Conservation (phyloP, 2,329 filamentous ascomycete genomes). For the Stenocarpella maydis region DNA sequence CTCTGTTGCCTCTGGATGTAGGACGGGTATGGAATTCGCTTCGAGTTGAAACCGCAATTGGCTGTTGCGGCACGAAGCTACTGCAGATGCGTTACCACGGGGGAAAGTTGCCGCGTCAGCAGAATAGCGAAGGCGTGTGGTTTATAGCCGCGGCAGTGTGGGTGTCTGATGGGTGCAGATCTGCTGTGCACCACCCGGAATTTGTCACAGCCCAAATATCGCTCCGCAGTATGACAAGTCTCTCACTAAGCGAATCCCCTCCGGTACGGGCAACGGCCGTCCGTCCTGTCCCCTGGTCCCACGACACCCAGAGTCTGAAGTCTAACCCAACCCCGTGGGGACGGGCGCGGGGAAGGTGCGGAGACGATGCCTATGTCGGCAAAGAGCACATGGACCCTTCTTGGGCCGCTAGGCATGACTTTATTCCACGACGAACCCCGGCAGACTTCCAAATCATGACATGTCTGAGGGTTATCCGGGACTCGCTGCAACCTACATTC, state of each 20-base stretch:
- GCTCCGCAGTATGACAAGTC: constrained; percentile 13
- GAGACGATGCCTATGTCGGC: constrained; percentile 14
- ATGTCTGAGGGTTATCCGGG: neutral
- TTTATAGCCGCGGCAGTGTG: neutral
- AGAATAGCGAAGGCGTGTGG: neutral
- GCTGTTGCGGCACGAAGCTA: neutral
- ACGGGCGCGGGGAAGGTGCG: constrained; percentile 27
- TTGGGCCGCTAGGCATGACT: constrained; percentile 26
- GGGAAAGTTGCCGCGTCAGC: too few species aligned
- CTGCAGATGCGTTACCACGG: too few species aligned
- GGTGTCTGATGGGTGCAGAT: neutral
- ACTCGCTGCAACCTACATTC: too few species aligned
- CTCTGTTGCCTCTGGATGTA: neutral
- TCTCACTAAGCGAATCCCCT: constrained; percentile 3
- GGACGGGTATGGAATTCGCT: neutral
- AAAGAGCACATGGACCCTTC: neutral
- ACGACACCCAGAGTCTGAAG: too few species aligned
- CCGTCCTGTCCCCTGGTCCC: constrained; percentile 4
- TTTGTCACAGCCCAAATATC: neutral
- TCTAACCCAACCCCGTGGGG: neutral
- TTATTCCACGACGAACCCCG: constrained; percentile 9
- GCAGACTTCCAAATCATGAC: neutral
- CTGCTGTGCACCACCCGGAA: neutral
- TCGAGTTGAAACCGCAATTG: neutral
- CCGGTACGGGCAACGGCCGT: neutral